Percentiles rank a stretch among this genome's conserved stretches.
Conservation (phyloP, 1,139 yeast genomes). For the Entelexis paramagnoliae region DNA sequence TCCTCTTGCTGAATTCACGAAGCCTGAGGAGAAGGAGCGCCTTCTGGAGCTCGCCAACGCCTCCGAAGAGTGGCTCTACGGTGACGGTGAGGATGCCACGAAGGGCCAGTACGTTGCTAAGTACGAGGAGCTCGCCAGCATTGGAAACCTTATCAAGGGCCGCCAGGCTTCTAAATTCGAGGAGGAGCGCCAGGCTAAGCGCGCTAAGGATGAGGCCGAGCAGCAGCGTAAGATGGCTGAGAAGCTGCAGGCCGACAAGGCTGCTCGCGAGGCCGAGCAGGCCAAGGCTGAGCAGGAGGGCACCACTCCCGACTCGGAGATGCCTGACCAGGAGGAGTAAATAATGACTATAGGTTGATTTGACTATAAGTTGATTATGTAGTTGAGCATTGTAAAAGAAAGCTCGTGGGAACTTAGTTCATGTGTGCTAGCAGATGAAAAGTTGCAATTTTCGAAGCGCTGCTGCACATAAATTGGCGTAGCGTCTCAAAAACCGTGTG, state of each 20-base stretch:
- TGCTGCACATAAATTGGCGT: no score
- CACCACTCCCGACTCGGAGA: conserved; percentile 13
- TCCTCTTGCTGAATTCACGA: conserved; percentile 77
- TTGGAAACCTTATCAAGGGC: conserved; percentile 92
- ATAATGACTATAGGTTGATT: not conserved
- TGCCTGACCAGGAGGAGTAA: conserved; percentile 20
- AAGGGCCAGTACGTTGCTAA: conserved; percentile 97
- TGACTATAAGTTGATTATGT: not conserved
- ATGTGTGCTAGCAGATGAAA: no score
- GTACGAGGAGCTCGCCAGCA: conserved; percentile 91
- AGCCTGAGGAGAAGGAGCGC: conserved; percentile 78
- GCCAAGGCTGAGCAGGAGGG: conserved; percentile 23
- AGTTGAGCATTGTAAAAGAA: not conserved
- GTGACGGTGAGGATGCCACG: conserved; percentile 90
- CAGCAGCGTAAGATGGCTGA: conserved; percentile 79
- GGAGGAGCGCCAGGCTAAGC: conserved; percentile 83
- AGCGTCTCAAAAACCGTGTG: no score
- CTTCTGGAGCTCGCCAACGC: conserved; percentile 62
- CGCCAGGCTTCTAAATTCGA: conserved; percentile 91
- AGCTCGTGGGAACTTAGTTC: no score
- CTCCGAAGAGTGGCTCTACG: conserved; percentile 98
- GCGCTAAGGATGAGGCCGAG: conserved; percentile 79
- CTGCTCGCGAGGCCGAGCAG: conserved; percentile 28
- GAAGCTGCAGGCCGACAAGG: conserved; percentile 77
- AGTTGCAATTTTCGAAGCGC: no score